Conservation (phyloP, 176 grass and related monocot genomes). For the Alloteropsis semialata region DNA sequence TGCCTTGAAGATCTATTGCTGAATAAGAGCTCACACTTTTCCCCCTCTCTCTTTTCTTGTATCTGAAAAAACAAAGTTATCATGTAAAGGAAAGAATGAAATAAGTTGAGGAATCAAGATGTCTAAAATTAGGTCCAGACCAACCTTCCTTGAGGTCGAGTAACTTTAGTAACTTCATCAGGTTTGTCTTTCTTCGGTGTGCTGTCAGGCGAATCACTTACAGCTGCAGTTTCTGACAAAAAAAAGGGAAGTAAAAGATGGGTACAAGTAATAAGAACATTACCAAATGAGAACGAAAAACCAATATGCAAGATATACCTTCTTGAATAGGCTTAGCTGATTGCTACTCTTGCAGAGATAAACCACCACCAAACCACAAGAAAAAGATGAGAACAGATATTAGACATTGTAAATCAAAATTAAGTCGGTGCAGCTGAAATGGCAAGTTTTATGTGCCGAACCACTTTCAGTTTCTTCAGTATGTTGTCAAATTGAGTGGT, state of each 20-base stretch:
- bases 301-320: constrained; percentile 48
- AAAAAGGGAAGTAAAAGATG: not conserved
- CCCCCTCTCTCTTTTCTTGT: constrained; percentile 90
- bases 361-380: not conserved
- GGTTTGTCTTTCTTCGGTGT: constrained; percentile 52
- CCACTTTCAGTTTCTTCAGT: constrained; percentile 97
- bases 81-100: not conserved
- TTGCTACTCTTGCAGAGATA: constrained; percentile 52
- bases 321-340: constrained; percentile 48
- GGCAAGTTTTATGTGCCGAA: not conserved
- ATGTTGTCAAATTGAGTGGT: constrained; percentile 94
- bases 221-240: constrained; percentile 50
- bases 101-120: not conserved
- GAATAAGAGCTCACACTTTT: constrained; percentile 79
- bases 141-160: constrained; percentile 89
- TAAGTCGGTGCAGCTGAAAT: not conserved
- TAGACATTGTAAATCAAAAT: constrained; percentile 2
- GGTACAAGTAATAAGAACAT: not conserved
- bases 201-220: constrained; percentile 35
- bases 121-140: constrained; percentile 1
- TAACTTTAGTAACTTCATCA: constrained; percentile 53
- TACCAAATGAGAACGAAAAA: not conserved
- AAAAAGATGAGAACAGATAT: not conserved
- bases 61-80: constrained; percentile 50
- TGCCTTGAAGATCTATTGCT: constrained; percentile 94